Conservation (phyloP, 495 filamentous ascomycete genomes). For the Saxispiralis lemnorum region DNA sequence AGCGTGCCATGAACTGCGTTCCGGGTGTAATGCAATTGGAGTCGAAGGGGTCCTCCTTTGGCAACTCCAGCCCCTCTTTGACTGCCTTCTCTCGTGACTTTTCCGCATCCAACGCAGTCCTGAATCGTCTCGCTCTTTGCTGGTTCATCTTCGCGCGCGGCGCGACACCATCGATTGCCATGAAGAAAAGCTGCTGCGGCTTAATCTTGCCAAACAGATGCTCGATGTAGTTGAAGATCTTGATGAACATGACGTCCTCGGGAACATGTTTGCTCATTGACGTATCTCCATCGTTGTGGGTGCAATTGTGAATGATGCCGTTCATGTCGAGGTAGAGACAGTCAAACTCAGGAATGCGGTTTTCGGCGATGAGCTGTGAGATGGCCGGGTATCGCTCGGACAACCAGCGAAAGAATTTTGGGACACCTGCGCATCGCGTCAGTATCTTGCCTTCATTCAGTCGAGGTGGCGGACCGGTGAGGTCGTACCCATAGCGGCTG, state of each 20-base stretch:
- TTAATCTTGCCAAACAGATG: slow-evolving; percentile 98
- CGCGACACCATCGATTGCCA: slow-evolving; percentile 96
- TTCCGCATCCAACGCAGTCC: slow-evolving; percentile 84
- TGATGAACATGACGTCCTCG: slow-evolving; percentile 97
- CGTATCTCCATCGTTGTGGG: slow-evolving; percentile 73
- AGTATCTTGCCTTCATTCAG: slow-evolving; percentile 1
- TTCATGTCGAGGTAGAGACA: slow-evolving; percentile 98
- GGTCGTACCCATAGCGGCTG: slow-evolving; percentile 13
- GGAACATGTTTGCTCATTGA: slow-evolving; percentile 82
- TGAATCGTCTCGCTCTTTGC: slow-evolving; percentile 85
- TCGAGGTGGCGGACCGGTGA: background rate
- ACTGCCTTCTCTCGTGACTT: slow-evolving; percentile 78
- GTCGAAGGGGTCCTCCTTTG: slow-evolving; percentile 89
- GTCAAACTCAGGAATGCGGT: slow-evolving; percentile 97
- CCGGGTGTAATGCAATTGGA: slow-evolving; percentile 98
- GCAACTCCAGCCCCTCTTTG: slow-evolving; percentile 71
- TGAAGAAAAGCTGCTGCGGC: slow-evolving; percentile 94
- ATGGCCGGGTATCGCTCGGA: slow-evolving; percentile 98
- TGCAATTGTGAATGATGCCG: slow-evolving; percentile 99
- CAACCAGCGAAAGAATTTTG: slow-evolving; percentile 91
- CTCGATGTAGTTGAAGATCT: slow-evolving; percentile 99
- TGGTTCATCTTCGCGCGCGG: slow-evolving; percentile 99
- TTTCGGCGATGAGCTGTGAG: slow-evolving; percentile 96
- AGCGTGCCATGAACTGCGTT: slow-evolving; percentile 93
- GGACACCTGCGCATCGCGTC: slow-evolving; percentile 53